Conservation (phyloP, 192 early-diverging fungal species). For the Entomortierella parvispora region DNA sequence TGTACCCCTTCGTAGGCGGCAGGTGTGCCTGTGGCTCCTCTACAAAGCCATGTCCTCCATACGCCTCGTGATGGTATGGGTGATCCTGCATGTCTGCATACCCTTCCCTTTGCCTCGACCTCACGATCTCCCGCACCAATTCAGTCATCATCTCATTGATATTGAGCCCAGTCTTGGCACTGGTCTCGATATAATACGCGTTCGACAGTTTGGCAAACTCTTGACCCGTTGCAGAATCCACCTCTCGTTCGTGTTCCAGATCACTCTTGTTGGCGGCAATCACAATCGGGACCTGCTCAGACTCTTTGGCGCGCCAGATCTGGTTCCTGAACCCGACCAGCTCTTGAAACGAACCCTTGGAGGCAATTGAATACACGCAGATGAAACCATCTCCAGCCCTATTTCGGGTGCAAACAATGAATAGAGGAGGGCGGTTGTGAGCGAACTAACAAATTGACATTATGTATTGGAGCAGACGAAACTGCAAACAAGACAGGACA, state of each 20-base stretch:
- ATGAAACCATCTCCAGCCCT: conserved; percentile 89
- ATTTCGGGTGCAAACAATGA: conserved; percentile 27
- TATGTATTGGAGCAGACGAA: not conserved
- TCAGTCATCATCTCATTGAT: conserved; percentile 34
- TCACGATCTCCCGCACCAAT: conserved; percentile 31
- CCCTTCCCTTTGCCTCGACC: not conserved
- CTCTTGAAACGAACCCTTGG: conserved; percentile 79
- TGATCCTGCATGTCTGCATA: too few species aligned
- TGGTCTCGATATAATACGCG: conserved; percentile 72
- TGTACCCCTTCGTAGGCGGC: too few species aligned
- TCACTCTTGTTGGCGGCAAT: conserved; percentile 93
- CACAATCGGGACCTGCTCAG: conserved; percentile 79
- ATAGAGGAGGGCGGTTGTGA: not conserved
- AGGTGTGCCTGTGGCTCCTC: too few species aligned
- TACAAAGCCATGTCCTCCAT: too few species aligned
- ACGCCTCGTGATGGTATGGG: too few species aligned
- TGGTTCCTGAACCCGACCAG: conserved; percentile 76
- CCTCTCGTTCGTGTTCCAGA: conserved; percentile 67
- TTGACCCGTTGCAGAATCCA: conserved; percentile 61
- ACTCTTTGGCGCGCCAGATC: conserved; percentile 86
- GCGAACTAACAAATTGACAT: not conserved
- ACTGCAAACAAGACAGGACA: conserved; percentile 9
- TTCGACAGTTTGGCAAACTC: conserved; percentile 67
- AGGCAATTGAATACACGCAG: conserved; percentile 83
- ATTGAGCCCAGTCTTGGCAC: conserved; percentile 37